Base-by-base conservation (phyloP, 1,139 yeast genomes). In the Diutina sp. region DNA sequence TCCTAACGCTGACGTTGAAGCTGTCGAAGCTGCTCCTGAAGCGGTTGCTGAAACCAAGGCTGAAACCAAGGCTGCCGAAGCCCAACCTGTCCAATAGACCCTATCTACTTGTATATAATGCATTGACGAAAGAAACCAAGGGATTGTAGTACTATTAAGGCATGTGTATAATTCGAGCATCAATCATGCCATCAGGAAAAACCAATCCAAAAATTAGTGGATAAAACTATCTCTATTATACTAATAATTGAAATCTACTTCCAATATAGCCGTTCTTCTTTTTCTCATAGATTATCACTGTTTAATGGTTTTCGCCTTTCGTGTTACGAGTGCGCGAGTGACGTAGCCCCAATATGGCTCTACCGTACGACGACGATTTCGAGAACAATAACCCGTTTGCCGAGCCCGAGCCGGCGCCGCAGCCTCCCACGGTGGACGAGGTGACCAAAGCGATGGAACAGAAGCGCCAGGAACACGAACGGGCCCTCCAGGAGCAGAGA, bases 371-470 rank as follows among this genome's bases (percentile, higher is more conserved):
- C 47, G 46, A 35, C 54, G 55, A 41, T 8, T 52, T 25, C 28
- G 55, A 38, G 16, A 41, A 52, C 29, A 41, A 38, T 16, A 38
- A 52, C 35, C 55, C 47, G 21, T 38, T 52, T 41, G 55, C 55
- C n/a, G 55, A 51, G 29, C 54, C 54, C n/a, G 45, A 16, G 46
- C 38, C 38, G 18, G n/a, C 9, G 1, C 46, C 18, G 8, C 18
- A 11, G 18, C 44, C 53, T 2, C 12, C 18, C 6, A 4, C 45
- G 14, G 46, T 35, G 30, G 32, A 60, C 54, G 67, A 78, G 18
- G 67, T 73, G 1, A 71, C 70, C 47, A 67, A 68, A 12, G 82
- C 78, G 56, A 47, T 47, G n/a, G 51, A 47, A 29, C 35, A 29
- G 16, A 47, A 29, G n/a, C 51, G 44, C 21, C 44, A n/a, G 28